These are phyloP conservation scores for Theileria annulata DNA, from an alignment of 169 alveolate genomes.

Conservation along the genomic window DNA sequence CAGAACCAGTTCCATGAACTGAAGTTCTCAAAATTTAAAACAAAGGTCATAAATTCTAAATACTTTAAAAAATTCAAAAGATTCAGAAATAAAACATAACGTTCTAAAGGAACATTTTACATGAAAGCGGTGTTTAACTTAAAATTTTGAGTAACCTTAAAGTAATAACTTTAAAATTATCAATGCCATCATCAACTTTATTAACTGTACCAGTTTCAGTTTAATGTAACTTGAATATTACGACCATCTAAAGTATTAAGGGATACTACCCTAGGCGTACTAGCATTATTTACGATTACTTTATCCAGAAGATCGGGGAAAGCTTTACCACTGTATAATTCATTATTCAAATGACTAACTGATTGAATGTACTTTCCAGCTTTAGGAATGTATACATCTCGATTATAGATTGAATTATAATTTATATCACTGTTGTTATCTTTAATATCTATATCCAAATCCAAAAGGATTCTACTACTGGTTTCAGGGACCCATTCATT, in stretches of 20 bases:
- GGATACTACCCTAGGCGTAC: not conserved
- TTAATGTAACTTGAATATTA: not conserved
- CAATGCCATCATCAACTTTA: not conserved
- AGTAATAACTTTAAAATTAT: too few relatives aligned
- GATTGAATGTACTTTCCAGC: not conserved
- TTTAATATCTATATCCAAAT: not conserved
- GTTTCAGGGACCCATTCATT: not conserved
- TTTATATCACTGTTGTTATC: not conserved
- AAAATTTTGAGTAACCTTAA: too few relatives aligned
- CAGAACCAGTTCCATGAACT: not conserved
- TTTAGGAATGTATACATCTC: not conserved
- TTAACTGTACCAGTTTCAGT: too few relatives aligned
- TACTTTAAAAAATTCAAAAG: not conserved
- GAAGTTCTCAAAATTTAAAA: too few relatives aligned
- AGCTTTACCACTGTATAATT: not conserved
- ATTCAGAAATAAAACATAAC: not conserved
- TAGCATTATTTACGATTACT: not conserved
- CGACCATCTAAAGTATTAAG: not conserved
- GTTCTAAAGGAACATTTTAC: not conserved
- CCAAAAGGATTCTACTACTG: not conserved
- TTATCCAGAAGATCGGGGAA: not conserved
- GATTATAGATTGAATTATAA: not conserved
- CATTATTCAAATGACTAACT: not conserved
- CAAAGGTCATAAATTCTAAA: not conserved
- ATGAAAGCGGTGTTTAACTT: not conserved